phyloP scores from a whole-genome alignment of 805 yeast genomes.

The Kuraishia ogatae region DNA sequence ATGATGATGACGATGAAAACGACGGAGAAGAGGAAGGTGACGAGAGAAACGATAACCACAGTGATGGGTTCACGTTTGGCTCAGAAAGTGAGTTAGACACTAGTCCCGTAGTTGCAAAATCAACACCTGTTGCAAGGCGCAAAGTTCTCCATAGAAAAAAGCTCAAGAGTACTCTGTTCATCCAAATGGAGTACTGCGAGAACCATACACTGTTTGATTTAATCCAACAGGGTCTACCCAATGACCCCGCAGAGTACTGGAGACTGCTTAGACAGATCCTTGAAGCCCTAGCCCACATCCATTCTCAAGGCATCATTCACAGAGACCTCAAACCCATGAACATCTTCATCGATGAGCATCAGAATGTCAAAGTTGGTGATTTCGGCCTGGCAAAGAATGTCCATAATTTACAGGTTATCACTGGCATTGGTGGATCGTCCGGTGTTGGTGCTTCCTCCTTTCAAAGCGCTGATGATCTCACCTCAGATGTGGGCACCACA shows the following conservation, averaged over 20 bases:
- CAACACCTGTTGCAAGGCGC: conserved; percentile 1
- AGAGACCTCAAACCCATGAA: conserved; percentile 94
- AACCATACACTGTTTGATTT: conserved; percentile 82
- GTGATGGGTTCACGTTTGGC: conserved; percentile 17
- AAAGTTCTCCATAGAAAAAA: conserved; percentile 10
- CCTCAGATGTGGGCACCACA: conserved; percentile 91
- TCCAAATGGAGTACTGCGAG: conserved; percentile 98
- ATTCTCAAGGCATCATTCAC: conserved; percentile 89
- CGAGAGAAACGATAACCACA: conserved; percentile 4
- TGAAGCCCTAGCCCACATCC: conserved; percentile 88
- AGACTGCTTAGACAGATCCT: conserved; percentile 76
- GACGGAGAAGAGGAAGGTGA: conserved; percentile 10
- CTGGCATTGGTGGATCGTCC: neutral
- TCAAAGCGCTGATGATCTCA: conserved; percentile 55
- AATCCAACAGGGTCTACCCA: conserved; percentile 67
- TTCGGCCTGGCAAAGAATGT: conserved; percentile 94
- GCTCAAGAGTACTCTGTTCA: conserved; percentile 65
- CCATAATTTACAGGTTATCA: conserved; percentile 33
- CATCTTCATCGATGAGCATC: conserved; percentile 84
- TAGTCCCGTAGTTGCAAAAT: conserved; percentile 8
- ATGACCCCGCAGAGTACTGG: conserved; percentile 79
- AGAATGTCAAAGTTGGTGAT: conserved; percentile 91
- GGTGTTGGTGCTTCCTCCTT: conserved; percentile 9
- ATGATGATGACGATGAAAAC: conserved; percentile 18
- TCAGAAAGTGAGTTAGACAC: conserved; percentile 11